Conservation (phyloP, 805 yeast species). For the Candida ovalis region DNA sequence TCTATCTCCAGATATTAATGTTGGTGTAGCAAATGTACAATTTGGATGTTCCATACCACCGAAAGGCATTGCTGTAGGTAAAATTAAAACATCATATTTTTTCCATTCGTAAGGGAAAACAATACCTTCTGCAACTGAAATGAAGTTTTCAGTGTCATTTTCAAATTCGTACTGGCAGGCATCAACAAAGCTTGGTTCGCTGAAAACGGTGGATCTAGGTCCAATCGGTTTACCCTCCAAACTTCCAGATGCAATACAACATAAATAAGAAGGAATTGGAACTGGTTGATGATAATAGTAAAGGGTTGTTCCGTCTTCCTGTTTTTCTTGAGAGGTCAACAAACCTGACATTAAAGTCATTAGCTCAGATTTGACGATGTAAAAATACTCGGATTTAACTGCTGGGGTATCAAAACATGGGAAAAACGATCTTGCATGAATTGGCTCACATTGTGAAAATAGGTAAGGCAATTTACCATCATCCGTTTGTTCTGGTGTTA, state of each 20-base stretch:
- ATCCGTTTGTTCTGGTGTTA: slow-evolving; percentile 68
- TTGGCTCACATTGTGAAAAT: slow-evolving; percentile 89
- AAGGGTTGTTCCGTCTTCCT: slow-evolving; percentile 23
- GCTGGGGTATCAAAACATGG: slow-evolving; percentile 93
- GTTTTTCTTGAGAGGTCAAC: slow-evolving; percentile 26
- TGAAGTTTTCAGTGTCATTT: slow-evolving; percentile 76
- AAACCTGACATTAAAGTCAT: slow-evolving; percentile 74
- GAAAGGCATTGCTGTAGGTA: slow-evolving; percentile 76
- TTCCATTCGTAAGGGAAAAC: slow-evolving; percentile 84
- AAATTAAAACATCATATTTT: slow-evolving; percentile 72
- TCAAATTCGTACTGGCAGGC: slow-evolving; percentile 78
- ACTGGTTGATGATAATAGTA: slow-evolving; percentile 66
- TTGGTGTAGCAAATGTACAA: slow-evolving; percentile 87
- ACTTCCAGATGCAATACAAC: slow-evolving; percentile 84
- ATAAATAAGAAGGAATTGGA: slow-evolving; percentile 82
- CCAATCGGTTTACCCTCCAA: slow-evolving; percentile 66
- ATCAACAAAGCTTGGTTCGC: slow-evolving; percentile 66
- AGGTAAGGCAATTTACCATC: slow-evolving; percentile 68
- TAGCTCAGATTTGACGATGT: slow-evolving; percentile 56
- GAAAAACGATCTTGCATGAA: slow-evolving; percentile 81
- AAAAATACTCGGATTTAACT: slow-evolving; percentile 61
- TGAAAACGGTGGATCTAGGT: slow-evolving; percentile 79
- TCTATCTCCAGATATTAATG: slow-evolving; percentile 78
- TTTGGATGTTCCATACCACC: slow-evolving; percentile 97
- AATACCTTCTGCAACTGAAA: slow-evolving; percentile 69